These are phyloP conservation scores for Candida piceae DNA, from an alignment of 805 yeast species.

Conservation along the genomic window DNA sequence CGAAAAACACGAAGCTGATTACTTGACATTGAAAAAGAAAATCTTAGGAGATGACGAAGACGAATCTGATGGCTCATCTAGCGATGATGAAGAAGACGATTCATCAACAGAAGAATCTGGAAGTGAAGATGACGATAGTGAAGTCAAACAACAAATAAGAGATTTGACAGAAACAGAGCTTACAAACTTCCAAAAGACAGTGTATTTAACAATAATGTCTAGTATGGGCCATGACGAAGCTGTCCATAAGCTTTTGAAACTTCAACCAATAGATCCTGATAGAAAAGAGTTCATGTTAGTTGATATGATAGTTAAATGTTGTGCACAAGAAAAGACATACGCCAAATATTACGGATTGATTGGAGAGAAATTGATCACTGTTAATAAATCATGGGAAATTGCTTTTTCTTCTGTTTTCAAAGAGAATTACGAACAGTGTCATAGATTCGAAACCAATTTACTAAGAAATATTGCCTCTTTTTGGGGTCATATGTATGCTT, in stretches of 20 bases:
- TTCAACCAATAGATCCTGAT: conserved; percentile 35
- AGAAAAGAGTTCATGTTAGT: conserved; percentile 49
- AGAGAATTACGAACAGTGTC: conserved; percentile 51
- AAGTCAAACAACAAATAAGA: conserved; percentile 32
- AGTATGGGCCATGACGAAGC: conserved; percentile 91
- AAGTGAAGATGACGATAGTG: conserved; percentile 12
- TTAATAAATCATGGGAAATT: conserved; percentile 50
- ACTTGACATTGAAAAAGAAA: conserved; percentile 37
- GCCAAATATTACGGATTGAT: conserved; percentile 80
- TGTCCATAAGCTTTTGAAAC: conserved; percentile 70
- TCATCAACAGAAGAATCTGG: conserved; percentile 15
- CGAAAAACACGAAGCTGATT: conserved; percentile 45
- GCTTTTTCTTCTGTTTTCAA: conserved; percentile 51
- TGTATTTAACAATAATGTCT: conserved; percentile 81
- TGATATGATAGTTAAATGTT: conserved; percentile 72
- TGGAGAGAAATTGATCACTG: conserved; percentile 56
- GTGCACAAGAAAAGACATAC: conserved; percentile 82
- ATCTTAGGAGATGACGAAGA: conserved; percentile 38
- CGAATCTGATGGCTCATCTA: conserved; percentile 26
- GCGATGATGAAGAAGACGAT: conserved; percentile 21
- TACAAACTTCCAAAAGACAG: conserved; percentile 63
- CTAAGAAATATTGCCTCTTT: conserved; percentile 75
- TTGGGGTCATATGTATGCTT: conserved; percentile 79
- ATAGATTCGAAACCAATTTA: conserved; percentile 65
- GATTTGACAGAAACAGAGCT: conserved; percentile 69